Conservation (phyloP, 495 filamentous ascomycete genomes). For the Aspergillus leporis region DNA sequence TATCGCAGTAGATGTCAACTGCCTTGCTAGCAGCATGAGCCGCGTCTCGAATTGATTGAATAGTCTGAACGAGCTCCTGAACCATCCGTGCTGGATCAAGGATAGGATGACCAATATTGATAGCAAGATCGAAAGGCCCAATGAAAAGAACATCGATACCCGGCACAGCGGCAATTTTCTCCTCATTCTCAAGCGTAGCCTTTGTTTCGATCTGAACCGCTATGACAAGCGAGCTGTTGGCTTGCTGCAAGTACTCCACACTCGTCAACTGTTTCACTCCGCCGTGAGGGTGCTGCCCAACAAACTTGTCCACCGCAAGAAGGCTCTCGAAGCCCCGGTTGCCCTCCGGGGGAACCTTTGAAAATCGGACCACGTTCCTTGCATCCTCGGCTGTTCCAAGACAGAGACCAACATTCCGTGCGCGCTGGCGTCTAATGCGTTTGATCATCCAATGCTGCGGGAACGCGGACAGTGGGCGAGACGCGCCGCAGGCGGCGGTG, state of each 20-base stretch:
- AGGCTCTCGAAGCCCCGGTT: constrained; percentile 47
- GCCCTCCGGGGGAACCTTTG: constrained; percentile 67
- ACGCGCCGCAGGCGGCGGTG: constrained; percentile 63
- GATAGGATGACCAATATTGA: constrained; percentile 74
- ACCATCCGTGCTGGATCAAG: constrained; percentile 54
- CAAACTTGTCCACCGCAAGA: constrained; percentile 7
- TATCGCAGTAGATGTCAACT: constrained; percentile 69
- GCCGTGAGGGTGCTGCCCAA: constrained; percentile 7
- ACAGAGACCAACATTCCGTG: constrained; percentile 55
- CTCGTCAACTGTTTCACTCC: constrained; percentile 1
- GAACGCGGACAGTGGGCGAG: constrained; percentile 67
- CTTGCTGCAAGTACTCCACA: constrained; percentile 63
- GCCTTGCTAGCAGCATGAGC: constrained; percentile 65
- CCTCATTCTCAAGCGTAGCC: constrained; percentile 63
- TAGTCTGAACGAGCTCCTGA: constrained; percentile 63
- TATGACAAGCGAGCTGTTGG: constrained; percentile 69
- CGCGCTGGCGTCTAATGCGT: constrained; percentile 67
- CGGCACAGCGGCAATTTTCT: constrained; percentile 69
- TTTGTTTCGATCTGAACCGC: constrained; percentile 84
- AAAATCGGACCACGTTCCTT: constrained; percentile 55
- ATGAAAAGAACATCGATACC: constrained; percentile 76
- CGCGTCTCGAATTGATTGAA: constrained; percentile 59
- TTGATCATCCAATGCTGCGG: constrained; percentile 72
- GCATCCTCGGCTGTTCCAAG: constrained; percentile 52
- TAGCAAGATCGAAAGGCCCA: constrained; percentile 62